phyloP scores from a whole-genome alignment of 2,329 filamentous ascomycete species.

The Hypoxylon rubiginosum region DNA sequence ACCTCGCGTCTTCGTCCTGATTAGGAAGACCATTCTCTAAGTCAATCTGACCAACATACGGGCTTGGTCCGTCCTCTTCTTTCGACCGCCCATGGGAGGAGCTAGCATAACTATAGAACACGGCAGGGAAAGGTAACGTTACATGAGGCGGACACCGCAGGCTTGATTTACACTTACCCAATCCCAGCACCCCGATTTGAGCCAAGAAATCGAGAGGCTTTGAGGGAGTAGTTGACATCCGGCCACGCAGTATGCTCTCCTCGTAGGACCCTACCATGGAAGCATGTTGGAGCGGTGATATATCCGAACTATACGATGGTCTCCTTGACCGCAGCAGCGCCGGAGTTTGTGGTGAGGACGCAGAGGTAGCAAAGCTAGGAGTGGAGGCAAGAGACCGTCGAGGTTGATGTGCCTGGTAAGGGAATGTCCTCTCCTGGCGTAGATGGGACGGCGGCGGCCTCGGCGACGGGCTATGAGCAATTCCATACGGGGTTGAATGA shows the following conservation, averaged over 20 bases:
- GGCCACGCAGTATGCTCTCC: conserved; percentile 92
- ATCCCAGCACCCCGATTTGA: conserved; percentile 92
- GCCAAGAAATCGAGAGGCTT: conserved; percentile 93
- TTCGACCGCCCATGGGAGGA: conserved; percentile 74
- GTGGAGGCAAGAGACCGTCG: conserved; percentile 79
- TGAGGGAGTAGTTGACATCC: conserved; percentile 97
- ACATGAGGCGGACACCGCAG: conserved; percentile 91
- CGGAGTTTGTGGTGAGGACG: conserved; percentile 64
- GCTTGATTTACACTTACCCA: conserved; percentile 87
- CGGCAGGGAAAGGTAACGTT: conserved; percentile 89
- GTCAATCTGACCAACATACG: conserved; percentile 94
- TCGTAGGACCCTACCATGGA: conserved; percentile 99
- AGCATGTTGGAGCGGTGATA: conserved; percentile 85
- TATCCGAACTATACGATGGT: conserved; percentile 80
- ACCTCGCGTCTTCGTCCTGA: conserved; percentile 61
- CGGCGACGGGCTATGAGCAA: conserved; percentile 53
- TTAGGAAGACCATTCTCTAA: conserved; percentile 82
- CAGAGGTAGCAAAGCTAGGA: conserved; percentile 58
- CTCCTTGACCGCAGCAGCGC: conserved; percentile 68
- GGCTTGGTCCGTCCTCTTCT: conserved; percentile 88
- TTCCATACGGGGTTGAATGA: conserved; percentile 59
- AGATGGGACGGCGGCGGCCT: conserved; percentile 57
- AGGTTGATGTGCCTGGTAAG: conserved; percentile 84
- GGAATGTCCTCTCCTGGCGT: conserved; percentile 71
- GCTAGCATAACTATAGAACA: conserved; percentile 92